Conservation (phyloP, 2,329 filamentous ascomycete genomes). For the Trichoderma arundinaceum region DNA sequence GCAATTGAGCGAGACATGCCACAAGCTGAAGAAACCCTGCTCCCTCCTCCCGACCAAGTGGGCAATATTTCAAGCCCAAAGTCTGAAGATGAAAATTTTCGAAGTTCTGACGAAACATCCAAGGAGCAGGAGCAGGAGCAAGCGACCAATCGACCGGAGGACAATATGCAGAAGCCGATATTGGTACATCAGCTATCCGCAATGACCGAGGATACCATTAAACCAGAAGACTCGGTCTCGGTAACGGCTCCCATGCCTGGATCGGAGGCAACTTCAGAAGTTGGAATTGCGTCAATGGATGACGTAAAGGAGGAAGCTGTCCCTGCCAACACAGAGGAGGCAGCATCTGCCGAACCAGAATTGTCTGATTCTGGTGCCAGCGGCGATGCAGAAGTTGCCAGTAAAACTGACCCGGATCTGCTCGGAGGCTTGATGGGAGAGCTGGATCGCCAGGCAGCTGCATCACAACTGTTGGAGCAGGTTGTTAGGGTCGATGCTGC, state of each 20-base stretch:
- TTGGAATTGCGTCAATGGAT: slow-evolving; percentile 37
- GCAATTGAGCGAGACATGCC: slow-evolving; percentile 40
- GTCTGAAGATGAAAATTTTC: slow-evolving; percentile 38
- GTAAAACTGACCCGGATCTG: slow-evolving; percentile 47
- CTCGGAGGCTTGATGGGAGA: slow-evolving; percentile 54
- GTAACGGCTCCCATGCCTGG: slow-evolving; percentile 40
- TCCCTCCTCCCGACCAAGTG: slow-evolving; percentile 49
- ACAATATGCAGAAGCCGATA: slow-evolving; percentile 36
- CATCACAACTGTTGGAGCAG: slow-evolving; percentile 12
- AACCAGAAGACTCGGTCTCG: slow-evolving; percentile 49
- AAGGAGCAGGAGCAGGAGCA: slow-evolving; percentile 40
- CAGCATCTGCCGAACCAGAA: slow-evolving; percentile 33
- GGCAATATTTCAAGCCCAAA: slow-evolving; percentile 48
- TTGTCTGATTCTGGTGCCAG: slow-evolving; percentile 7
- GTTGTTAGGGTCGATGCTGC: not conserved
- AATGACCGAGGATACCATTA: slow-evolving; percentile 48
- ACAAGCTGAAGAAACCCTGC: slow-evolving; percentile 35
- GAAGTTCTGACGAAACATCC: slow-evolving; percentile 37
- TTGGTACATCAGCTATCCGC: slow-evolving; percentile 42
- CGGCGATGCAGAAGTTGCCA: not conserved
- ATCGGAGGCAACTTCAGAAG: slow-evolving; percentile 41
- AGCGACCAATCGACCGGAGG: slow-evolving; percentile 37
- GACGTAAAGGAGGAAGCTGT: slow-evolving; percentile 33
- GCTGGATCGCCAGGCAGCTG: slow-evolving; percentile 48
- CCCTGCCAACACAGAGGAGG: slow-evolving; percentile 25